A percentile compares a stretch with the other conserved stretches of the same genome.
These are phyloP conservation scores for Ganoderma resinaceum DNA, from an alignment of 1,284 basidiomycete genomes.

Conservation along the genomic window DNA sequence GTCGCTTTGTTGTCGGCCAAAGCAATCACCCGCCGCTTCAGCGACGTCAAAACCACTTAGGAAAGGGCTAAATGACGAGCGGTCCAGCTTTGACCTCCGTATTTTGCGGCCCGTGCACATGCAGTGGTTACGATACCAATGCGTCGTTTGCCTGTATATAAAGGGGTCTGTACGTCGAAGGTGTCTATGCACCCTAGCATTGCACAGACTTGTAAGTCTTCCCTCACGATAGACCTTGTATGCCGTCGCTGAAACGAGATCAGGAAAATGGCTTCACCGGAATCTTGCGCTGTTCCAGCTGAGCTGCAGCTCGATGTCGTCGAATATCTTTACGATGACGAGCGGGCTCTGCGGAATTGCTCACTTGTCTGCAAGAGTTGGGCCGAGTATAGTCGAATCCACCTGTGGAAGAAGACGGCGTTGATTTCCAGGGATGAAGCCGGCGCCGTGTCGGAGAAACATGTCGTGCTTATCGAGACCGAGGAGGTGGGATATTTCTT, in stretches of 20 bases:
- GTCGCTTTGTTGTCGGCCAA: no score
- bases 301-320: neutral
- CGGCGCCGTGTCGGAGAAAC: neutral
- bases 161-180: neutral
- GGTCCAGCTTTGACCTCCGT: neutral
- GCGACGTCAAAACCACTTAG: no score
- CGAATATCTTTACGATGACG: neutral
- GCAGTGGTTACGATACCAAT: neutral
- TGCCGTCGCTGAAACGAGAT: neutral
- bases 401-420: neutral
- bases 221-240: neutral
- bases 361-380: neutral
- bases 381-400: neutral
- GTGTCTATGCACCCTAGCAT: neutral
- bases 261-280: neutral
- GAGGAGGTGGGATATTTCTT: conserved; percentile 22
- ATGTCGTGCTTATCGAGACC: neutral
- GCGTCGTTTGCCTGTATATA: neutral
- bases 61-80: neutral
- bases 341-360: neutral
- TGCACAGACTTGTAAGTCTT: neutral
- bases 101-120: neutral
- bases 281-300: neutral
- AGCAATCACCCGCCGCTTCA: no score
- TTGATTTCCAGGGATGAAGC: neutral